Evolutionary conservation across 2,329 filamentous ascomycete genomes (phyloP).

Genomic region (Diaporthe aspalathi): DNA sequence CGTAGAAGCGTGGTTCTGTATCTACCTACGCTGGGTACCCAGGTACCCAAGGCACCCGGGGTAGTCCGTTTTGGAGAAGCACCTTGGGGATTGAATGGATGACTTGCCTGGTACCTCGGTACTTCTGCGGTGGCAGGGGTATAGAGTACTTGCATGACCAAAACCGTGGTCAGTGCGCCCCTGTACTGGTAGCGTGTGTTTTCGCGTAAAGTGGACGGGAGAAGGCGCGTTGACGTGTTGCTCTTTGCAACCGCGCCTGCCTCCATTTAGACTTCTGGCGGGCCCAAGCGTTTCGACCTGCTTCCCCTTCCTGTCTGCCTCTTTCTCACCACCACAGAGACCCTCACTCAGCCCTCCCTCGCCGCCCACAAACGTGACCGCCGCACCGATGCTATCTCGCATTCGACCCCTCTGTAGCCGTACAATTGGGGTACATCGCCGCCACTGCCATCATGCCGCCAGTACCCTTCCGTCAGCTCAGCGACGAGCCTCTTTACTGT

Average conservation of each 20-base stretch:
- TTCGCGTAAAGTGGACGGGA: slow-evolving; percentile 30
- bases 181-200: slow-evolving; percentile 1
- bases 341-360: no score
- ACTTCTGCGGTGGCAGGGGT: not conserved
- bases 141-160: slow-evolving; percentile 13
- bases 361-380: no score
- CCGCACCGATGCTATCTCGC: slow-evolving; percentile 13
- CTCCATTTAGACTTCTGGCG: slow-evolving; percentile 2
- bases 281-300: slow-evolving; percentile 29
- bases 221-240: slow-evolving; percentile 34
- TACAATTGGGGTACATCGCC: slow-evolving; percentile 20
- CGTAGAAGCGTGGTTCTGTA: not conserved
- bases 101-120: not conserved
- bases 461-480: slow-evolving; percentile 25
- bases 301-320: slow-evolving; percentile 32
- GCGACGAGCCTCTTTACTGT: slow-evolving; percentile 59
- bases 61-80: no score
- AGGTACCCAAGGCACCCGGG: no score
- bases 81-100: not conserved
- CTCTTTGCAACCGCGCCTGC: slow-evolving; percentile 31
- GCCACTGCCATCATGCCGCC: slow-evolving; percentile 27
- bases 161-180: not conserved
- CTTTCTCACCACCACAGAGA: not conserved
- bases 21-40: no score
- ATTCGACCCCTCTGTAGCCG: slow-evolving; percentile 6